Evolutionary conservation across 2,329 filamentous ascomycete genomes (phyloP).

Genomic region (Graphium sp.): DNA sequence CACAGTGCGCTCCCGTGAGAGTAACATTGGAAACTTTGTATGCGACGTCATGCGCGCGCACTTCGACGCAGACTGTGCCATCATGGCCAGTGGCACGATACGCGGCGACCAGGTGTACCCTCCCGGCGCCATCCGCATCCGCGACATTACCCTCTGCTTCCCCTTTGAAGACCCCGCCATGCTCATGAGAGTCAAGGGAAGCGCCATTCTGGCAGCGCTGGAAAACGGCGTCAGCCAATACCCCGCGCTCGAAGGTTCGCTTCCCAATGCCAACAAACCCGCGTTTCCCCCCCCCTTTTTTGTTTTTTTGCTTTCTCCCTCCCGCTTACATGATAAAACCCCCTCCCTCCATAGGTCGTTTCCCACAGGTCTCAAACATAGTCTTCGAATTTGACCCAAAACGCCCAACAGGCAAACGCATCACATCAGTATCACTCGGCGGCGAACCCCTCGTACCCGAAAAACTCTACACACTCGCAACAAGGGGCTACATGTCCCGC

Average conservation of each 20-base stretch:
- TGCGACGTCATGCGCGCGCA: conserved; percentile 82
- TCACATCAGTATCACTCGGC: conserved; percentile 45
- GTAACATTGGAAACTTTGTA: conserved; percentile 80
- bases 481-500: conserved; percentile 74
- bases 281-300: no score
- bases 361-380: conserved; percentile 79
- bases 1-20: conserved; percentile 61
- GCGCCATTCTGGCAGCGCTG: conserved; percentile 59
- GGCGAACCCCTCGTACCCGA: conserved; percentile 43
- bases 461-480: conserved; percentile 56
- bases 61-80: conserved; percentile 62
- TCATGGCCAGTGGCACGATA: conserved; percentile 78
- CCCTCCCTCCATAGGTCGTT: conserved; percentile 31
- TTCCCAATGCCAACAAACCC: no score
- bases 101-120: conserved; percentile 80
- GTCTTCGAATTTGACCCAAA: conserved; percentile 54
- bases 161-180: conserved; percentile 86
- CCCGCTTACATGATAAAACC: neutral
- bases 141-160: conserved; percentile 78
- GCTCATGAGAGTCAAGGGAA: conserved; percentile 53
- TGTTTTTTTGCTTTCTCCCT: neutral
- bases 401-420: conserved; percentile 40
- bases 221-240: conserved; percentile 73
- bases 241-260: conserved; percentile 58
- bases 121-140: conserved; percentile 58